phyloP scores from a whole-genome alignment of 2,329 filamentous ascomycete genomes.

The Scytalidium lignicola region DNA sequence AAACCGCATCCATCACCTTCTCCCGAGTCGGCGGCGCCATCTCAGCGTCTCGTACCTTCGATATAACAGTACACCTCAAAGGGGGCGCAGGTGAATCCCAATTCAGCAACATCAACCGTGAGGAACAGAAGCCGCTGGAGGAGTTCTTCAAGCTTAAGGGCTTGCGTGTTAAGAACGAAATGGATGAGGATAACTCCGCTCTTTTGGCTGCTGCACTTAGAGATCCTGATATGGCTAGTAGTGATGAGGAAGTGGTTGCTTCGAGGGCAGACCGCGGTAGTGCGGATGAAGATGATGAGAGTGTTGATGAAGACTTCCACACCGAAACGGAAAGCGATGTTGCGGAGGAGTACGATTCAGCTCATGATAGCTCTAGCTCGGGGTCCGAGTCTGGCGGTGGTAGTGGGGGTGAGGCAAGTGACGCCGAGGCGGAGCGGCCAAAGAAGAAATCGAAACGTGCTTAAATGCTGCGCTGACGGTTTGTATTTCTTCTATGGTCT shows the following conservation, averaged over 20 bases:
- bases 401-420: constrained; percentile 44
- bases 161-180: constrained; percentile 96
- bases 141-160: constrained; percentile 96
- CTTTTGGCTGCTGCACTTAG: constrained; percentile 78
- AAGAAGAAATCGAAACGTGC: constrained; percentile 41
- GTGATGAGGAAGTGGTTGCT: constrained; percentile 74
- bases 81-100: constrained; percentile 81
- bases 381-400: constrained; percentile 62
- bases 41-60: constrained; percentile 90
- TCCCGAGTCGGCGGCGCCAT: constrained; percentile 92
- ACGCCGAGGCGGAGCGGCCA: constrained; percentile 30
- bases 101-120: constrained; percentile 98
- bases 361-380: constrained; percentile 78
- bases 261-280: constrained; percentile 74
- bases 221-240: constrained; percentile 67
- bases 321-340: constrained; percentile 91
- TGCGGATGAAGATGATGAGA: constrained; percentile 94
- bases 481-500: background rate
- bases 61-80: constrained; percentile 92
- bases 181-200: constrained; percentile 74
- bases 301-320: constrained; percentile 91
- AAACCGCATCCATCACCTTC: constrained; percentile 87
- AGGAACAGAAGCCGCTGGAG: constrained; percentile 95
- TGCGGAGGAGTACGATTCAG: constrained; percentile 91
- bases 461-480: background rate